Evolutionary conservation across 208 protist genomes (phyloP), one percentile per base, ranked within the genome.

Genomic region (Wallacemonas collosoma): DNA sequence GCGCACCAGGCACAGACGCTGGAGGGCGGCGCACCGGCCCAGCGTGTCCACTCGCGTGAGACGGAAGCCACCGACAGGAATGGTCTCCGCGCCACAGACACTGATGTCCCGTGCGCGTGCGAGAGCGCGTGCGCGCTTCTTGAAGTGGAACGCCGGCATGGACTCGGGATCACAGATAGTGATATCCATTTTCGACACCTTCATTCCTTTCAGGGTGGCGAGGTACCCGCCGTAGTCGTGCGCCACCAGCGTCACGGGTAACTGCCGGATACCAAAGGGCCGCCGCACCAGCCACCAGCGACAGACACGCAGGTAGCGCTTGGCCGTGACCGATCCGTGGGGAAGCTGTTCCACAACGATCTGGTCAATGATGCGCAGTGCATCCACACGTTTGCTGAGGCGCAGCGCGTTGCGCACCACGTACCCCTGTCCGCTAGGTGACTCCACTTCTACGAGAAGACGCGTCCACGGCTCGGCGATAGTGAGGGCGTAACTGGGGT

Each of bases 201-300:
- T 44, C 60, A 65, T 65, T 6, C 41, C 11, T 17, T 65, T 65
- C 60, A 65, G 8, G 9, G 36, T 17, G 43, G 60, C 60, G 12
- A 65, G 43, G 26, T 65, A 65, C 5, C 60, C 60, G 41, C 38
- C 43, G 36, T 53, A 65, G n/a, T 65, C 41, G 41, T 65, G 38
- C 6, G 60, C 60, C 14, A 65, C 36, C 4, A 65, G 36, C 38
- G 43, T 50, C 41, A 65, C 60, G n/a, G 40, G 40, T 1, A 65
- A 47, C 38, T 48, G 60, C 41, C 17, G 60, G 4, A 65, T 38
- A 8, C 60, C 60, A 35, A 65, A 65, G 15, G 60, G 60, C 4
- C 60, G 60, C 60, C n/a, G 44, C 11, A 15, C 7, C 12, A 65
- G 60, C 60, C 60, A 65, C 60, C 60, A 65, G 12, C 14, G 9